phyloP scores from a whole-genome alignment of 116 monocot genomes.

The Papilionanthe hybrid region DNA sequence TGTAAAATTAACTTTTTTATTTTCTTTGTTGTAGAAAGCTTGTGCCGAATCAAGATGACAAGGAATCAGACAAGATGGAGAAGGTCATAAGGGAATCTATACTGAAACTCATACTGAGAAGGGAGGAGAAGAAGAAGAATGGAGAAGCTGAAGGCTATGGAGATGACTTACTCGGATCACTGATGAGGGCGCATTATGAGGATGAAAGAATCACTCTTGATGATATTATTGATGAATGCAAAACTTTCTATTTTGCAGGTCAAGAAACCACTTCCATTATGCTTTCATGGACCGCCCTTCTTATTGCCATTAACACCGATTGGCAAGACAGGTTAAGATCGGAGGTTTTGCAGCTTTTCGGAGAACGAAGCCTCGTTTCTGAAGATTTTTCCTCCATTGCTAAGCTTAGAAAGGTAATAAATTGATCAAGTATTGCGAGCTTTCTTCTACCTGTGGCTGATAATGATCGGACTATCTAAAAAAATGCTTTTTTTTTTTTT shows the following conservation, averaged over 20 bases:
- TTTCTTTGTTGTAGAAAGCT: conserved; percentile 6
- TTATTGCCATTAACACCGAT: conserved; percentile 17
- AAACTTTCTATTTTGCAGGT: conserved; percentile 54
- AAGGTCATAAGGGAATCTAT: conserved; percentile 8
- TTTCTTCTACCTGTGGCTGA: neutral
- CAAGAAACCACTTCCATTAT: conserved; percentile 40
- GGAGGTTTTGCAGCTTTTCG: conserved; percentile 24
- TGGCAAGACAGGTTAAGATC: conserved; percentile 43
- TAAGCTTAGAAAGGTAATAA: conserved; percentile 9
- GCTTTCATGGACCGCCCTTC: conserved; percentile 40
- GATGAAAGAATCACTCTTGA: conserved; percentile 20
- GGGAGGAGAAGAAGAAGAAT: conserved; percentile 13
- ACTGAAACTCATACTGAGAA: conserved; percentile 6
- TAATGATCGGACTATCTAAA: too few species aligned
- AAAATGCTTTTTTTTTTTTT: neutral
- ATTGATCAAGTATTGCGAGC: neutral
- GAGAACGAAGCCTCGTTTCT: conserved; percentile 16
- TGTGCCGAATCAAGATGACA: conserved; percentile 4
- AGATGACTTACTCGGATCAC: conserved; percentile 28
- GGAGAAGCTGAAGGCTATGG: conserved; percentile 11
- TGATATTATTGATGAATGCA: conserved; percentile 59
- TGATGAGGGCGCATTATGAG: conserved; percentile 13
- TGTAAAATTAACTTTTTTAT: neutral
- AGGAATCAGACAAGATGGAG: conserved; percentile 13
- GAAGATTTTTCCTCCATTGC: conserved; percentile 9